Conservation (phyloP, 2,329 filamentous ascomycete species). For the Fusarium mundagurra region DNA sequence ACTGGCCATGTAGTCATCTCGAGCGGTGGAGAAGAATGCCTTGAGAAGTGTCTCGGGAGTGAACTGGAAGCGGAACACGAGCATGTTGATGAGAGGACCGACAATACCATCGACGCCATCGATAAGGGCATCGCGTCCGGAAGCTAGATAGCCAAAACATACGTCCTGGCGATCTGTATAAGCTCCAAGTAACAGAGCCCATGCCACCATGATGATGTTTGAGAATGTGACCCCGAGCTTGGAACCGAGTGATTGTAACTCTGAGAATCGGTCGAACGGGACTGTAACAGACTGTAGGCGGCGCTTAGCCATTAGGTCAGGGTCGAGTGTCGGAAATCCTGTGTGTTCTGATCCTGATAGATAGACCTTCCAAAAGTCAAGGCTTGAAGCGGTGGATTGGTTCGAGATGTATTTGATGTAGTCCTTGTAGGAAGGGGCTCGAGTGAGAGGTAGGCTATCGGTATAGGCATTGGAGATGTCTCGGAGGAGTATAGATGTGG, state of each 20-base stretch:
- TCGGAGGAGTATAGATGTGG: conserved; percentile 41
- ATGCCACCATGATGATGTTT: conserved; percentile 60
- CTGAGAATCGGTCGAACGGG: conserved; percentile 5
- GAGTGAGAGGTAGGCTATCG: neutral
- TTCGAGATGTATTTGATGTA: conserved; percentile 33
- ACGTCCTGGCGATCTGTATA: conserved; percentile 60
- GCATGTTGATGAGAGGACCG: conserved; percentile 56
- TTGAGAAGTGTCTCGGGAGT: conserved; percentile 29
- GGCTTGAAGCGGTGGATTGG: conserved; percentile 7
- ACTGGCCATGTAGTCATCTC: conserved; percentile 21
- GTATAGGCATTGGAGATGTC: conserved; percentile 46
- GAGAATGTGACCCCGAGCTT: conserved; percentile 56
- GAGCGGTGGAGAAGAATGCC: conserved; percentile 50
- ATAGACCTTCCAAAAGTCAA: conserved; percentile 34
- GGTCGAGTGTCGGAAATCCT: conserved; percentile 7
- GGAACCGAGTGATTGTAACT: conserved; percentile 8
- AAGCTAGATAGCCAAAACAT: conserved; percentile 56
- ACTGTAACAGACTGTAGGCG: neutral
- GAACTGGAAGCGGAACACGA: conserved; percentile 59
- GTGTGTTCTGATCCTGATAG: conserved; percentile 4
- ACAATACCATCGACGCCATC: conserved; percentile 28
- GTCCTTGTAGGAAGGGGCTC: conserved; percentile 22
- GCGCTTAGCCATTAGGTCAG: neutral
- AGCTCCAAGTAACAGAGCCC: conserved; percentile 60
- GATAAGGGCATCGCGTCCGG: conserved; percentile 34